Evolutionary conservation across 1,284 basidiomycete genomes (phyloP).

Genomic region (Ceraceosorus bombacis): DNA sequence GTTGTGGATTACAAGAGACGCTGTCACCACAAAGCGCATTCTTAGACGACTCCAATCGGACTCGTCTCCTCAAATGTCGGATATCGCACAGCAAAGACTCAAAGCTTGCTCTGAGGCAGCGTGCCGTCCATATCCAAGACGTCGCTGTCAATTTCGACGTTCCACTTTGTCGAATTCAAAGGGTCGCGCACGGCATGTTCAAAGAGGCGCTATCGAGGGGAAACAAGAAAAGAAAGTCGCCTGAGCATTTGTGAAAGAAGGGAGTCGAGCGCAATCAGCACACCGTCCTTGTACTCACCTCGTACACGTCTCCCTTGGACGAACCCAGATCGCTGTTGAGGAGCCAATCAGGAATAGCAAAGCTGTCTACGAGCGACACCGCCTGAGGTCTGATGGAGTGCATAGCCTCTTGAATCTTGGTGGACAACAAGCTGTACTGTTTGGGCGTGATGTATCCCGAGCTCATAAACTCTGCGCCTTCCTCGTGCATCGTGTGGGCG

Average conservation of each 20-base stretch:
- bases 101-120: neutral
- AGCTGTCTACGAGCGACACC: conserved; percentile 41
- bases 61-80: no score
- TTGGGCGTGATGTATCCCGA: conserved; percentile 47
- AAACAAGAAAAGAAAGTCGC: no score
- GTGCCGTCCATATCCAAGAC: conserved; percentile 26
- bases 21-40: no score
- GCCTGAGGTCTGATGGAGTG: conserved; percentile 48
- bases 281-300: conserved; percentile 2
- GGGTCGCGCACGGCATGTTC: conserved; percentile 39
- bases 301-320: conserved; percentile 47
- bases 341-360: conserved; percentile 47
- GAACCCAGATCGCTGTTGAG: conserved; percentile 49
- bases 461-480: conserved; percentile 49
- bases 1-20: no score
- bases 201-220: conserved; percentile 23
- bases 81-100: neutral
- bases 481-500: conserved; percentile 36
- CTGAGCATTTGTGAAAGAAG: no score
- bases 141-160: conserved; percentile 44
- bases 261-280: no score
- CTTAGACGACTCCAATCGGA: no score
- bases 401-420: conserved; percentile 46
- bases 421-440: conserved; percentile 46
- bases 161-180: conserved; percentile 42